Percentiles rank a stretch among this genome's conserved stretches.
phyloP scores from a whole-genome alignment of 495 filamentous ascomycete species.

The Aspergillus heteromorphus region DNA sequence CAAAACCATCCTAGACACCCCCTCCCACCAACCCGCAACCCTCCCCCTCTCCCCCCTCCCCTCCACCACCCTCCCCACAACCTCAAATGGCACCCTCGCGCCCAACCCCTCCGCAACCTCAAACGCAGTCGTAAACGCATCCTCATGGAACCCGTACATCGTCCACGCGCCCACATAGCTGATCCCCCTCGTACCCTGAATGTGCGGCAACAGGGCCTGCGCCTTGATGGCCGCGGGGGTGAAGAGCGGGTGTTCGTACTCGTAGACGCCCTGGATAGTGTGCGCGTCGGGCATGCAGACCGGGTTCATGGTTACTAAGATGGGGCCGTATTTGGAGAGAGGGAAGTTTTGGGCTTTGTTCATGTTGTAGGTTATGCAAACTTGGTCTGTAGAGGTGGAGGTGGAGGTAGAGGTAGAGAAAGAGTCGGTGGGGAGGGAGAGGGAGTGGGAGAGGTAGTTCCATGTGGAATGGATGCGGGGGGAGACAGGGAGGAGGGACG shows the following conservation, averaged over 20 bases:
- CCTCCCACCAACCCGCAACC: background rate
- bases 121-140: slow-evolving; percentile 4
- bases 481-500: background rate
- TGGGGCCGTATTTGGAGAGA: background rate
- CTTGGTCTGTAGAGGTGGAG: background rate
- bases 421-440: no score
- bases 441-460: slow-evolving; percentile 6
- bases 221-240: background rate
- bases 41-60: background rate
- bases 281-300: background rate
- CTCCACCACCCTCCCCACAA: background rate
- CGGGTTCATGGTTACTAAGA: slow-evolving; percentile 2
- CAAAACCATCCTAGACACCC: background rate
- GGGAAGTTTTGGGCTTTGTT: background rate
- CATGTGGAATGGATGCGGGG: background rate
- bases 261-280: background rate
- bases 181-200: slow-evolving; percentile 3
- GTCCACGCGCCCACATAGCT: slow-evolving; percentile 8
- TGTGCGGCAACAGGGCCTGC: background rate
- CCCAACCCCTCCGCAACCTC: background rate
- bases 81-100: background rate
- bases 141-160: slow-evolving; percentile 8
- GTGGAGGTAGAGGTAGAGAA: background rate
- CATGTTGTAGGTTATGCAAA: slow-evolving; percentile 2
- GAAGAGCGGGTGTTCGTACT: background rate